Conservation (phyloP, 2,329 filamentous ascomycete species). For the Elsinoe necatrix region DNA sequence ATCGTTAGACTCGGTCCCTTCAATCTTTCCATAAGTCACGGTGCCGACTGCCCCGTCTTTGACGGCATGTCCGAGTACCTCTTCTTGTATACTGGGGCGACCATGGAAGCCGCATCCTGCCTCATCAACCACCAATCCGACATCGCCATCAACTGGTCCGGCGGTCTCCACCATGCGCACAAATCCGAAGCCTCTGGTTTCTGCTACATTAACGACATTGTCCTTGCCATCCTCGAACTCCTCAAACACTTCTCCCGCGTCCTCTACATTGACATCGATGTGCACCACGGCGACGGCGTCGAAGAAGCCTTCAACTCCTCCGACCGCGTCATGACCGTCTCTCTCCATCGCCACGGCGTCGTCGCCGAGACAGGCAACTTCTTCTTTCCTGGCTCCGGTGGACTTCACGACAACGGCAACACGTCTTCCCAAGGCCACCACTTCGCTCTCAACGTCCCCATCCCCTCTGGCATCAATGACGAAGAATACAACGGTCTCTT, state of each 20-base stretch:
- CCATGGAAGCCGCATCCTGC: slow-evolving; percentile 82
- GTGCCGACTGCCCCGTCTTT: slow-evolving; percentile 93
- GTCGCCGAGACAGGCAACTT: slow-evolving; percentile 42
- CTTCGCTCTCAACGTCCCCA: slow-evolving; percentile 60
- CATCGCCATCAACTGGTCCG: slow-evolving; percentile 96
- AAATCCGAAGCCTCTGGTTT: slow-evolving; percentile 90
- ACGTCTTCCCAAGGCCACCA: slow-evolving; percentile 70
- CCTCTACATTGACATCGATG: slow-evolving; percentile 89
- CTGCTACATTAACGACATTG: slow-evolving; percentile 99
- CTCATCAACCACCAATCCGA: slow-evolving; percentile 79
- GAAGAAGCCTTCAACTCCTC: slow-evolving; percentile 87
- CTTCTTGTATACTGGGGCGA: slow-evolving; percentile 83
- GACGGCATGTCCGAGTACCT: slow-evolving; percentile 94
- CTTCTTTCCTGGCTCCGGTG: slow-evolving; percentile 62
- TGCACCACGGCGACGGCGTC: slow-evolving; percentile 84
- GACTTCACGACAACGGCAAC: slow-evolving; percentile 55
- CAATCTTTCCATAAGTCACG: slow-evolving; percentile 54
- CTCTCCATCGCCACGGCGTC: slow-evolving; percentile 87
- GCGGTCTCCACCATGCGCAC: slow-evolving; percentile 92
- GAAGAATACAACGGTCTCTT: slow-evolving; percentile 78
- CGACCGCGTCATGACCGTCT: slow-evolving; percentile 83
- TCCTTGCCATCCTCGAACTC: slow-evolving; percentile 82
- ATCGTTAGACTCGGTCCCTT: slow-evolving; percentile 49
- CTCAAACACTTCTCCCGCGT: slow-evolving; percentile 75
- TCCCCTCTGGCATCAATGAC: slow-evolving; percentile 60